Percentiles rank a stretch among this genome's conserved stretches.
phyloP scores from a whole-genome alignment of 495 filamentous ascomycete species.

The Lophiotrema nucula region DNA sequence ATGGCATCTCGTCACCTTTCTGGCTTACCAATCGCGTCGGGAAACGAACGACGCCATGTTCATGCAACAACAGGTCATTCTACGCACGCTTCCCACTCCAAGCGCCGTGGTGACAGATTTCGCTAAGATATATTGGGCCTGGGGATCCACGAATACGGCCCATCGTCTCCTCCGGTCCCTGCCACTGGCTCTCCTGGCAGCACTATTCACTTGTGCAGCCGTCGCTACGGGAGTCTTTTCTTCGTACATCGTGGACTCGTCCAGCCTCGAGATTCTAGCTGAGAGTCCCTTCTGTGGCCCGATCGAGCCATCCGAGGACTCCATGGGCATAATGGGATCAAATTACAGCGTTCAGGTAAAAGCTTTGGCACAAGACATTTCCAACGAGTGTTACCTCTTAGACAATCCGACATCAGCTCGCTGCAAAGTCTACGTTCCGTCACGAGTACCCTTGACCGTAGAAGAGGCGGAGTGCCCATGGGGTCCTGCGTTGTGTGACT shows the following conservation, averaged over 20 bases:
- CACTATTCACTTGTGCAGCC: too few species aligned
- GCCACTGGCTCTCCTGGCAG: too few species aligned
- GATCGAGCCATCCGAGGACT: slow-evolving; percentile 4
- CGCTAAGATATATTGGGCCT: too few species aligned
- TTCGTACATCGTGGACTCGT: slow-evolving; percentile 2
- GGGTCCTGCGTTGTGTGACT: neutral
- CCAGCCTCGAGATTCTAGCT: slow-evolving; percentile 5
- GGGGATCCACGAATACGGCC: too few species aligned
- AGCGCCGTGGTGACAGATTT: slow-evolving; percentile 1
- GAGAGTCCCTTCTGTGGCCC: slow-evolving; percentile 8
- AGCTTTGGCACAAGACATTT: slow-evolving; percentile 2
- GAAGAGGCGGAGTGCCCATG: slow-evolving; percentile 7
- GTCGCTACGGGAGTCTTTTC: too few species aligned
- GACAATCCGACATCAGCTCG: neutral
- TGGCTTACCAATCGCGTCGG: neutral
- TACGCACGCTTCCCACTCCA: slow-evolving; percentile 5
- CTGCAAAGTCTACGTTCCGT: slow-evolving; percentile 7
- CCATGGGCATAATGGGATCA: neutral
- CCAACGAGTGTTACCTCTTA: slow-evolving; percentile 4
- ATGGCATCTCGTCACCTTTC: slow-evolving; percentile 10
- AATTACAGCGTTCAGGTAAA: neutral
- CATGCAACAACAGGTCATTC: slow-evolving; percentile 10
- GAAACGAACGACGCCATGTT: slow-evolving; percentile 5
- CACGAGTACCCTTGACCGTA: neutral
- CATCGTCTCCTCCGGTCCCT: too few species aligned